Percentiles rank a stretch among this genome's conserved stretches.
Evolutionary conservation across 192 early-diverging fungal genomes (phyloP).

Genomic region (Coemansia sp.): DNA sequence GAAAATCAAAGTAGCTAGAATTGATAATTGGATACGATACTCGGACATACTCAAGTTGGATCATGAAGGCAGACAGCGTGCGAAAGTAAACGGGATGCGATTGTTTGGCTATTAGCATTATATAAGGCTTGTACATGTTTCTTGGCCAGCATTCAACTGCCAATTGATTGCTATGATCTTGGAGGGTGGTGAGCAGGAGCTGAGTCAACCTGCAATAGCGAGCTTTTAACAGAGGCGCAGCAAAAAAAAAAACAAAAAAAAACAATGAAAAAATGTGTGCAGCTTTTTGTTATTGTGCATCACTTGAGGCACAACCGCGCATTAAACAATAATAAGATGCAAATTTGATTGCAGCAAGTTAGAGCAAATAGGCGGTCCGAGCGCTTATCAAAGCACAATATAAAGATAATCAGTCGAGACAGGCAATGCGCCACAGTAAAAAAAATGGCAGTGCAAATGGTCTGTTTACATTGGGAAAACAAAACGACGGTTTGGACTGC

Average conservation of each 20-base stretch:
- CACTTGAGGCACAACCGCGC: neutral
- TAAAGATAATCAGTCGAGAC: neutral
- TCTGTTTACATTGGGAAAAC: neutral
- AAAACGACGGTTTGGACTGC: neutral
- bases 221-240: neutral
- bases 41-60: neutral
- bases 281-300: neutral
- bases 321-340: neutral
- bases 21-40: neutral
- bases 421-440: neutral
- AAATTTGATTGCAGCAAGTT: neutral
- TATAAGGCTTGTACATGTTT: neutral
- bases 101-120: neutral
- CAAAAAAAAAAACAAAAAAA: too few species aligned
- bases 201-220: neutral
- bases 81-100: slow-evolving; percentile 1
- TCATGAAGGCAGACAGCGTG: neutral
- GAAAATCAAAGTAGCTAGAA: neutral
- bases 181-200: neutral
- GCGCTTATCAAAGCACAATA: neutral
- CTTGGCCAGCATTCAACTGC: neutral
- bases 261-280: neutral
- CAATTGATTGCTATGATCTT: neutral
- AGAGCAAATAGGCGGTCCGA: neutral
- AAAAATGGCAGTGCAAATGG: neutral